phyloP scores from a whole-genome alignment of 2,329 filamentous ascomycete species.

The Fusarium oxysporum region DNA sequence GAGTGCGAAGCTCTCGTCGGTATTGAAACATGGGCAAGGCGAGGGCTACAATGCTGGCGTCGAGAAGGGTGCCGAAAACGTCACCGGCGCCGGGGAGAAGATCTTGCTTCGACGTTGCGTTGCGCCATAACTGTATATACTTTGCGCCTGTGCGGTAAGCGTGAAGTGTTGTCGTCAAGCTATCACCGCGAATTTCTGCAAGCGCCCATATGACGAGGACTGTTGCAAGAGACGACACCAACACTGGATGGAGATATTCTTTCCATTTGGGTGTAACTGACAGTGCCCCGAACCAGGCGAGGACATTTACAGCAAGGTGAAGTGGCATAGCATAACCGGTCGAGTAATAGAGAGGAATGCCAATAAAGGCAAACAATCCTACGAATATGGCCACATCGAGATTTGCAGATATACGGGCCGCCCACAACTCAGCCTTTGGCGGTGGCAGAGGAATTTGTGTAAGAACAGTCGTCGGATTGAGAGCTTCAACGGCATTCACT shows the following conservation, averaged over 20 bases:
- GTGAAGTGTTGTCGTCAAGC: conserved; percentile 55
- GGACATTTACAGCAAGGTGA: conserved; percentile 60
- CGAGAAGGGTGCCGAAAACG: conserved; percentile 64
- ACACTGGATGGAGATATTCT: conserved; percentile 67
- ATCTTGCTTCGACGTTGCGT: conserved; percentile 36
- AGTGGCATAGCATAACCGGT: conserved; percentile 64
- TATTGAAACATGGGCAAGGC: conserved; percentile 72
- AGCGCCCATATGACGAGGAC: conserved; percentile 66
- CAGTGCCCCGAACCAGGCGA: conserved; percentile 64
- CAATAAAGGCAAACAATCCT: conserved; percentile 60
- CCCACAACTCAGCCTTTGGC: conserved; percentile 63
- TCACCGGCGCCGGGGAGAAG: conserved; percentile 66
- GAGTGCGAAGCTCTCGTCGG: conserved; percentile 64
- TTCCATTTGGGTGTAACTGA: conserved; percentile 61
- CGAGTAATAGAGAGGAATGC: conserved; percentile 66
- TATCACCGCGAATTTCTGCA: conserved; percentile 57
- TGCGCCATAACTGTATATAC: conserved; percentile 64
- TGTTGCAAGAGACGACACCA: conserved; percentile 65
- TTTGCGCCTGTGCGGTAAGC: conserved; percentile 64
- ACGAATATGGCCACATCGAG: conserved; percentile 60
- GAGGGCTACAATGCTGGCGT: conserved; percentile 69
- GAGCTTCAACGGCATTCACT: conserved; percentile 34
- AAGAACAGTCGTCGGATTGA: conserved; percentile 42
- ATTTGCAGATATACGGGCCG: conserved; percentile 57
- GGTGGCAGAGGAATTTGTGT: conserved; percentile 56